phyloP scores from a whole-genome alignment of 2,329 filamentous ascomycete genomes.

The Trichoderma cornu-damae region DNA sequence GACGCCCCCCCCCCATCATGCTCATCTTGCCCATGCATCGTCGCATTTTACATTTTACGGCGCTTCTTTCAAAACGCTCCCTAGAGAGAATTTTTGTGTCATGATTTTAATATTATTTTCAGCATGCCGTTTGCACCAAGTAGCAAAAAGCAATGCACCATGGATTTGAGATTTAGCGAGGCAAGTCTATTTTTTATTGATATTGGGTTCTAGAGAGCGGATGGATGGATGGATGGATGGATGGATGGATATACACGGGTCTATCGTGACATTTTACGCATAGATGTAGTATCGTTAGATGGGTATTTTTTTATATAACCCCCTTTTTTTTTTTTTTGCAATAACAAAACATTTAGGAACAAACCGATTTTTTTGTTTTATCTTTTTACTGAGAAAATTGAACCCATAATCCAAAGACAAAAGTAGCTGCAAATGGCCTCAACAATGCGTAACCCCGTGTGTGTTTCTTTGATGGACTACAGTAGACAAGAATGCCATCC shows the following conservation, averaged over 20 bases:
- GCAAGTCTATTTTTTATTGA: not conserved
- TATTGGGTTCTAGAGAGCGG: not conserved
- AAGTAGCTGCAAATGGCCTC: no score
- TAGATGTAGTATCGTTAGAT: no score
- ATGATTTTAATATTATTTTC: not conserved
- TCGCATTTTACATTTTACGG: constrained; percentile 1
- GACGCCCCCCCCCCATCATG: constrained; percentile 2
- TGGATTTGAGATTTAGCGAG: constrained; percentile 7
- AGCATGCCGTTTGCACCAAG: constrained; percentile 2
- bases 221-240: no score
- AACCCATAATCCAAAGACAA: no score
- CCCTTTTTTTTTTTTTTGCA: no score
- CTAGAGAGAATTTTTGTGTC: not conserved
- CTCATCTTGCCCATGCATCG: not conserved
- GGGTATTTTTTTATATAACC: no score
- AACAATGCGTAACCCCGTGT: no score
- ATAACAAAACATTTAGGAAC: no score
- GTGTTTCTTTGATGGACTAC: no score
- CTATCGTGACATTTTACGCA: not conserved
- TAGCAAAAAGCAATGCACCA: not conserved
- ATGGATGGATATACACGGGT: not conserved
- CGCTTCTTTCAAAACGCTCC: not conserved
- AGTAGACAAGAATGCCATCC: no score
- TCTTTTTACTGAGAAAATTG: no score
- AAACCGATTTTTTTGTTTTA: no score